These are phyloP conservation scores for Diaporthe sp. DNA, from an alignment of 2,329 filamentous ascomycete genomes.

Conservation along the genomic window DNA sequence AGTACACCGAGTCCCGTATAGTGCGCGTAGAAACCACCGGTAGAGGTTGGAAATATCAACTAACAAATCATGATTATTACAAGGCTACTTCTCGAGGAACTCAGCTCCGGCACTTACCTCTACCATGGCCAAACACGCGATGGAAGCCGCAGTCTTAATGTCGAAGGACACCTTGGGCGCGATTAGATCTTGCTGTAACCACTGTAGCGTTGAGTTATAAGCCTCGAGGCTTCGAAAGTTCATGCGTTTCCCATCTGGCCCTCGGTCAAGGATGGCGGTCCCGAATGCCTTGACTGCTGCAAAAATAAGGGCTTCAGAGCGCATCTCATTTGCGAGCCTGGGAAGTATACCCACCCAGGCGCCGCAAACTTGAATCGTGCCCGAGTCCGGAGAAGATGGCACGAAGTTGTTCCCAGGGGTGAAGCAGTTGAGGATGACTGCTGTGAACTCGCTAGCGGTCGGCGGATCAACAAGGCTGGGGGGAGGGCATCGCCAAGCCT, in stretches of 20 bases:
- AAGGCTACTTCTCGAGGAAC: not conserved
- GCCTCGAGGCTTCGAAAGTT: constrained; percentile 9
- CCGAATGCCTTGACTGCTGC: constrained; percentile 2
- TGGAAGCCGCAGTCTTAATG: not conserved
- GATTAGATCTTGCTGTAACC: not conserved
- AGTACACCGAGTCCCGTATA: not conserved
- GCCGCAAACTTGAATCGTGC: constrained; percentile 1
- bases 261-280: constrained; percentile 5
- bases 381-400: not conserved
- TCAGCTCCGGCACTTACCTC: not conserved
- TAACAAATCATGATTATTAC: not conserved
- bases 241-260: not conserved
- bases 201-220: not conserved
- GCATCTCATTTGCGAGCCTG: not conserved
- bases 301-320: not conserved
- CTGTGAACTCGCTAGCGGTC: not conserved
- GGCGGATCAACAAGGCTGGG: not conserved
- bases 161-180: not conserved
- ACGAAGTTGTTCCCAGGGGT: not conserved
- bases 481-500: not conserved
- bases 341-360: constrained; percentile 10
- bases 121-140: constrained; percentile 6
- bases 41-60: not conserved
- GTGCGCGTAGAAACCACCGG: not conserved
- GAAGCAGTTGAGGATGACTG: constrained; percentile 8